A percentile compares a stretch with the other conserved stretches of the same genome.
Evolutionary conservation across 345 rosid species (phyloP).

Genomic region (Populus pruinosa): DNA sequence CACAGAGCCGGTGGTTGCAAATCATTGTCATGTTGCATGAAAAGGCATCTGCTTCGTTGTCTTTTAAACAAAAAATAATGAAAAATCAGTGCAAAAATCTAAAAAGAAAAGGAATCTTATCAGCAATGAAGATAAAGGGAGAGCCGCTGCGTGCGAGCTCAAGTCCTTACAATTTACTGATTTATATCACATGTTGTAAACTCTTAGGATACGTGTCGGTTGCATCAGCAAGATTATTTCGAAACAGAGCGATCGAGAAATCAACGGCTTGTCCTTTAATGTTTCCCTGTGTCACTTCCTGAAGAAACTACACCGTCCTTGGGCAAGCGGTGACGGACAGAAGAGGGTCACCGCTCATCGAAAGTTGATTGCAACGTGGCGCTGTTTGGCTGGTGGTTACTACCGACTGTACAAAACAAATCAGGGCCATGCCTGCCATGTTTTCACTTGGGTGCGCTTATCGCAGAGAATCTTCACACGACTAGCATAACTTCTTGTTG

Average conservation of each 20-base stretch:
- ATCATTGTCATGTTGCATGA: conserved; percentile 16
- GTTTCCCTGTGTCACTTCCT: neutral
- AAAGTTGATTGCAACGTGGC: conserved; percentile 24
- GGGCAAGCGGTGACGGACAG: neutral
- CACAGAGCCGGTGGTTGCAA: neutral
- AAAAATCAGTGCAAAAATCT: neutral
- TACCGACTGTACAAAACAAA: neutral
- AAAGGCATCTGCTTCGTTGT: conserved; percentile 26
- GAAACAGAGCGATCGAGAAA: neutral
- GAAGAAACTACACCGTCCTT: conserved; percentile 15
- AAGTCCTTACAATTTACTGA: neutral
- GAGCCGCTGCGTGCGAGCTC: neutral
- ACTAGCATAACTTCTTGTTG: conserved; percentile 2
- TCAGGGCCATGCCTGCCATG: neutral
- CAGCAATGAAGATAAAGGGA: neutral
- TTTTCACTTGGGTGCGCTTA: neutral
- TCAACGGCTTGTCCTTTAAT: neutral
- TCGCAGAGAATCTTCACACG: conserved; percentile 37
- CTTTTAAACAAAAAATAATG: conserved; percentile 12
- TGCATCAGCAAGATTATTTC: neutral
- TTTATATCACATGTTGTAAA: conserved; percentile 9
- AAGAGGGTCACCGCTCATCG: conserved; percentile 13
- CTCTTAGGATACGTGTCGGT: conserved; percentile 28
- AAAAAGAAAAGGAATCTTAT: conserved; percentile 25
- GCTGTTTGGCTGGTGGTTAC: neutral